A percentile compares a stretch with the other conserved stretches of the same genome.
phyloP scores from a whole-genome alignment of 2,329 filamentous ascomycete genomes.

The Dactylellina leptospora region DNA sequence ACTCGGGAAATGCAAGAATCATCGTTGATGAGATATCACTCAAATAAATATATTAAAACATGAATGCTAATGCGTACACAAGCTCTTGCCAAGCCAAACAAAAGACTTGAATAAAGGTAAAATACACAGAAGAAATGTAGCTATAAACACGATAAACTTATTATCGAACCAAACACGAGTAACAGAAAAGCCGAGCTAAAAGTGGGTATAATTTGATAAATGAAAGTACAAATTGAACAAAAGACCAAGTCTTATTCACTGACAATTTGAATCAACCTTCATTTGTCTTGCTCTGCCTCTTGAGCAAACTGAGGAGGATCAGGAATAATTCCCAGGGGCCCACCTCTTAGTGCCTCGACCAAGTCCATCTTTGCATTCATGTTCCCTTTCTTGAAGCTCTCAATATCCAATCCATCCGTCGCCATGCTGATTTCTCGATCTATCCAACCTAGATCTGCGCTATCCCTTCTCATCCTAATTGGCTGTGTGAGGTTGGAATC shows the following conservation, averaged over 20 bases:
- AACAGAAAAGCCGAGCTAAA: too few relatives aligned
- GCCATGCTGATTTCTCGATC: constrained; percentile 38
- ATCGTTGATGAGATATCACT: too few relatives aligned
- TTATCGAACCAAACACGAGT: too few relatives aligned
- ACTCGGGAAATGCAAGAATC: too few relatives aligned
- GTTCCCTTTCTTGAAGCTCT: constrained; percentile 40
- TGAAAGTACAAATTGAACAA: too few relatives aligned
- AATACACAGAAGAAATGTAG: neutral
- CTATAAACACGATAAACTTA: too few relatives aligned
- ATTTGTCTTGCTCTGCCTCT: constrained; percentile 34
- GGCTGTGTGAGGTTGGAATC: neutral
- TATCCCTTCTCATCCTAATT: neutral
- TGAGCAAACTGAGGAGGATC: constrained; percentile 18
- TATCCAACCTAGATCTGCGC: constrained; percentile 23
- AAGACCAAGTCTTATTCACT: too few relatives aligned
- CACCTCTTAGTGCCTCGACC: constrained; percentile 33
- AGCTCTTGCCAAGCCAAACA: neutral
- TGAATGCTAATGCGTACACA: neutral
- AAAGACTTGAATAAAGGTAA: too few relatives aligned
- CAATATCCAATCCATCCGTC: constrained; percentile 18
- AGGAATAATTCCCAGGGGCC: constrained; percentile 36
- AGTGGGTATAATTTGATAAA: too few relatives aligned
- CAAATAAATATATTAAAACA: too few relatives aligned
- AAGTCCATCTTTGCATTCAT: constrained; percentile 45
- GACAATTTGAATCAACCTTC: too few relatives aligned